Percentiles rank a stretch among this genome's conserved stretches.
phyloP scores from a whole-genome alignment of 2,329 filamentous ascomycete species.

The Pseudonectria foliicola region DNA sequence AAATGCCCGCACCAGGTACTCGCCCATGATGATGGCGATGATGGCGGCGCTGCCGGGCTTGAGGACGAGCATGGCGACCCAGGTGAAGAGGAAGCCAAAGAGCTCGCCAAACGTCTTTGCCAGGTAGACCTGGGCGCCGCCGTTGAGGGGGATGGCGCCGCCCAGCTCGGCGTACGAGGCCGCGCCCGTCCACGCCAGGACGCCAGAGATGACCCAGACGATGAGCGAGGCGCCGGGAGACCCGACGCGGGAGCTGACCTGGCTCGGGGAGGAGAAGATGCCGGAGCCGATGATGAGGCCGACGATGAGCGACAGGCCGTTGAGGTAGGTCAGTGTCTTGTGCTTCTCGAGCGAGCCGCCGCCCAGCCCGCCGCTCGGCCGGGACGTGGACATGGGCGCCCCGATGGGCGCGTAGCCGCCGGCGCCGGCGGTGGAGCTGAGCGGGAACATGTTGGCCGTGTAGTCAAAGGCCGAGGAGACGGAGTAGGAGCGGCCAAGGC shows the following conservation, averaged over 20 bases:
- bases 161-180: conserved; percentile 94
- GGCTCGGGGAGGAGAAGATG: conserved; percentile 90
- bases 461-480: conserved; percentile 94
- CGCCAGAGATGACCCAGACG: conserved; percentile 86
- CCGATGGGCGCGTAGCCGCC: conserved; percentile 80
- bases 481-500: conserved; percentile 66
- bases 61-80: conserved; percentile 88
- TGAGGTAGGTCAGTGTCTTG: conserved; percentile 91
- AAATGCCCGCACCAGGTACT: conserved; percentile 85
- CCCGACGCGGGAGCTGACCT: conserved; percentile 85
- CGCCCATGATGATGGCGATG: conserved; percentile 94
- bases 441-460: conserved; percentile 82
- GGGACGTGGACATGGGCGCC: conserved; percentile 54
- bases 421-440: conserved; percentile 69
- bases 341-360: conserved; percentile 85
- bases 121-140: conserved; percentile 87
- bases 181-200: conserved; percentile 92
- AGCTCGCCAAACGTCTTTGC: conserved; percentile 95
- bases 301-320: conserved; percentile 84
- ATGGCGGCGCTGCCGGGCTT: conserved; percentile 93
- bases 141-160: conserved; percentile 91
- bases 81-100: conserved; percentile 89
- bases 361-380: conserved; percentile 45
- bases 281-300: conserved; percentile 93
- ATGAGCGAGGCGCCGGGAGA: conserved; percentile 84